Conservation (phyloP, 345 rosid species). For the Odontarrhena argentea region DNA sequence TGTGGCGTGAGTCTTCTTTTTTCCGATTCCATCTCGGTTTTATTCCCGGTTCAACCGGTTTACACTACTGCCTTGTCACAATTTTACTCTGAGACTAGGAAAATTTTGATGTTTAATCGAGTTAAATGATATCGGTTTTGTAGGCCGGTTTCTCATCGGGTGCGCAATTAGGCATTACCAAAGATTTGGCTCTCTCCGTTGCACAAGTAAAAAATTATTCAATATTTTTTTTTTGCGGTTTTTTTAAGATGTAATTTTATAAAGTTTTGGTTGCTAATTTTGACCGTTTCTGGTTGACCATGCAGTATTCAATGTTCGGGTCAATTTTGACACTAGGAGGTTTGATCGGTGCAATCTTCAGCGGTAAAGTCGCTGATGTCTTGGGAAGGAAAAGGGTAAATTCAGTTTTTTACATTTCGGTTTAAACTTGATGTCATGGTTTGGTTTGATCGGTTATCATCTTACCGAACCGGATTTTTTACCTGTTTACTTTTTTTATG, state of each 20-base stretch:
- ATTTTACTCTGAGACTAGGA: too few relatives aligned
- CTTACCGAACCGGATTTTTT: constrained; percentile 9
- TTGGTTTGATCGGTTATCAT: constrained; percentile 25
- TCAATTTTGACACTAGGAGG: constrained; percentile 47
- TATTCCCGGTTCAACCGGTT: constrained; percentile 2
- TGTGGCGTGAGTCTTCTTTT: constrained; percentile 42
- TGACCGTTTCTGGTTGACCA: neutral
- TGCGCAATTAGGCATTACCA: constrained; percentile 46
- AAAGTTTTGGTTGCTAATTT: neutral
- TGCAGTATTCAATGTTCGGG: constrained; percentile 42
- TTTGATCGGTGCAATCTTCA: constrained; percentile 44
- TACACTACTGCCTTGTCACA: neutral
- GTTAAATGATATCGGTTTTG: constrained; percentile 17
- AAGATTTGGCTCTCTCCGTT: constrained; percentile 47
- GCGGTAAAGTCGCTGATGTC: constrained; percentile 47
- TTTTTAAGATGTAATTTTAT: too few relatives aligned
- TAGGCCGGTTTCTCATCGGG: constrained; percentile 53
- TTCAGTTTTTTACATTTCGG: neutral
- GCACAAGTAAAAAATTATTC: constrained; percentile 23
- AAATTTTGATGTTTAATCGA: neutral
- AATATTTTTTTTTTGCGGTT: too few relatives aligned
- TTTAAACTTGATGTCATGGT: neutral
- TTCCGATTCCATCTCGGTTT: neutral
- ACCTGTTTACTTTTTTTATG: neutral
- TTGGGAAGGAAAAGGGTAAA: constrained; percentile 44